Evolutionary conservation across 2,329 filamentous ascomycete genomes (phyloP), one percentile per base, ranked within the genome.

Genomic region (Fusarium oligoseptatum): DNA sequence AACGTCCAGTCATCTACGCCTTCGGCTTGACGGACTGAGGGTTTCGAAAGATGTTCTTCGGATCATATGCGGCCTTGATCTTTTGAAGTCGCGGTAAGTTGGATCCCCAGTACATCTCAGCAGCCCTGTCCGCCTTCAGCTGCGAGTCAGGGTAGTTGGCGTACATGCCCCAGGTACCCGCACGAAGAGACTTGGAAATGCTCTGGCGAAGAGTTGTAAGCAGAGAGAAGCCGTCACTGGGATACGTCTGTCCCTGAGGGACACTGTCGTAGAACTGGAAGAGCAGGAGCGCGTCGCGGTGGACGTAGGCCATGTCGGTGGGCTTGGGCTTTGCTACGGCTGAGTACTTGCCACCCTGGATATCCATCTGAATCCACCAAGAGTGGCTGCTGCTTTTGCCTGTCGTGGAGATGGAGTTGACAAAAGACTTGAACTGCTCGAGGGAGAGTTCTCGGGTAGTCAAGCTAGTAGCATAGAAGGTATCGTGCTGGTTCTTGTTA

Each of bases 251-350:
- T 4, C 66, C 73, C 12, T 69, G 58, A 0, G 72, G 55, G 2
- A 80, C 80, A 3, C 83, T 79, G 76, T 89, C 87, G 66, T 85
- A 84, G 62, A 88, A 83, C 75, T 90, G 86, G 66, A 86, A 87
- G 7, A 90, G 85, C 2, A 88, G 83, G 14, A 89, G 83, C 70
- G 85, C 83, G 62, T 85, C 81, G 12, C 83, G 84, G 71, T 85
- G 84, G 0, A 82, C 78, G 68, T 84, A 87, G 2, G 85, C 80
- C 0, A 83, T 82, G 8, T 77, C 77, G 9, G 76, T 55, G 7
- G 73, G 65, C 11, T 80, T 66, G 6, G 82, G 70, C 41, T 80
- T 77, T 1, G 83, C 76, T 20, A 86, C 77, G 61, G 81, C 83
- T 1, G 84, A 84, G 75, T 84, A 81, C 34, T 75, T 68, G 36